These are phyloP conservation scores for Pseudozyma sp. DNA, from an alignment of 1,284 basidiomycete species.

Conservation along the genomic window DNA sequence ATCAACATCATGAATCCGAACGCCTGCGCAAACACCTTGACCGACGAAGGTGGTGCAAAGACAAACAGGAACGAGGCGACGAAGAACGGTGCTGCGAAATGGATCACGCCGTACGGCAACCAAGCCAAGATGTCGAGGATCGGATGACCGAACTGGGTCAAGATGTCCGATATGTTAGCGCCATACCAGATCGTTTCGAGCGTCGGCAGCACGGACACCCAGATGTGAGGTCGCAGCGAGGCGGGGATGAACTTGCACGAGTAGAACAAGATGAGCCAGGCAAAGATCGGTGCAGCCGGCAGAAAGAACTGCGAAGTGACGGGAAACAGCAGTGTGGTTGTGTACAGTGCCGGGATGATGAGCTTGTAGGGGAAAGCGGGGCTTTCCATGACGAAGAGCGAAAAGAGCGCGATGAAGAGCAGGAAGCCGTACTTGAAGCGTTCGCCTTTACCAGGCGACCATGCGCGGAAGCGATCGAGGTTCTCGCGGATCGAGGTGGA, in stretches of 20 bases:
- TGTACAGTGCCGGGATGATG: slow-evolving; percentile 80
- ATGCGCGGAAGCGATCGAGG: slow-evolving; percentile 53
- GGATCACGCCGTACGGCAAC: slow-evolving; percentile 93
- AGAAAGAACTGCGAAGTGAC: slow-evolving; percentile 92
- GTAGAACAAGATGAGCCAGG: slow-evolving; percentile 79
- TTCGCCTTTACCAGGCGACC: slow-evolving; percentile 52
- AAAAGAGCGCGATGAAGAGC: slow-evolving; percentile 74
- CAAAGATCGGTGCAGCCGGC: slow-evolving; percentile 86
- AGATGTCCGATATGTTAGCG: slow-evolving; percentile 94
- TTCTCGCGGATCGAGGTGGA: slow-evolving; percentile 61
- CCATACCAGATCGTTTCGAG: slow-evolving; percentile 94
- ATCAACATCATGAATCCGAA: slow-evolving; percentile 94
- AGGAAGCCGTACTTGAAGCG: slow-evolving; percentile 64
- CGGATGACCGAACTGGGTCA: slow-evolving; percentile 92
- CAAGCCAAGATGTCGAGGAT: slow-evolving; percentile 91
- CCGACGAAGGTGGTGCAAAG: slow-evolving; percentile 80
- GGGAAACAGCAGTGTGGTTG: slow-evolving; percentile 79
- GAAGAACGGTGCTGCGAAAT: slow-evolving; percentile 82
- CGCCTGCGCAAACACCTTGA: slow-evolving; percentile 86
- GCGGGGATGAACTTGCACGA: slow-evolving; percentile 86
- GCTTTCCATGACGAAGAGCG: slow-evolving; percentile 80
- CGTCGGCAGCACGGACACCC: slow-evolving; percentile 91
- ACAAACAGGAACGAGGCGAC: slow-evolving; percentile 78
- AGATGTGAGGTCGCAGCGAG: slow-evolving; percentile 81
- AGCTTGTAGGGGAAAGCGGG: slow-evolving; percentile 81